Base-by-base conservation (phyloP, 2,329 filamentous ascomycete genomes). In the Talaromyces sp. region DNA sequence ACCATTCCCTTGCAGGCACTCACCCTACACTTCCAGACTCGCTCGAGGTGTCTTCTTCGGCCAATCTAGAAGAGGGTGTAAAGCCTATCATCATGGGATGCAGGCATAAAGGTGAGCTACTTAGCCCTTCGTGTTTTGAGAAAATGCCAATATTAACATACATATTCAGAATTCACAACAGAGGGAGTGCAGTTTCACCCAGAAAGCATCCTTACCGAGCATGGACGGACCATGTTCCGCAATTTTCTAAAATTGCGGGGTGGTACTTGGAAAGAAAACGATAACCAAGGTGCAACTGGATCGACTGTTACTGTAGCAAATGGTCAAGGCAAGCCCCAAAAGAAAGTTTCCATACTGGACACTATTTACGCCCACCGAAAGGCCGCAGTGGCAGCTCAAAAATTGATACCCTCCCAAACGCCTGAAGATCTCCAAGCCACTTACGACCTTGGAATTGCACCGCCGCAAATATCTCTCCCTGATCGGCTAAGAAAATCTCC, bases 101-200 rank as follows among this genome's bases (percentile, higher is more conserved):
- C 53, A 88, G 95, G 53, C 95, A 99, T 80, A 96, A 93, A 58
- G 60, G 60, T 62, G 58, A 17, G 49, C 19, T 19, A 30, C 17
- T 30, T 3, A 19, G 19, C 22, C 30, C 4, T n/a, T n/a, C 49
- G 4, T 53, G 11, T 28, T 30, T n/a, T 27, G 4, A 19, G 49
- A 30, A 17, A 17, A n/a, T 27, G n/a, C 17, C 11, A 11, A 19
- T 19, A 30, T 55, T 79, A 85, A 95, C 71, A 90, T 88, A 70
- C 85, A 91, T 1, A 83, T 47, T 9, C 98, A n/a, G 60, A 62
- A 47, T 62, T 30, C 42, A 33, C 60, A n/a, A 62, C 60, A 13
- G 95, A 99, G 75, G 95, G 93, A 47, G 95, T 99, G 17, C 95
- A 99, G 72, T 99, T 98, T 69, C 95, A 99, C 69, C 95, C 95